Base-by-base conservation (phyloP, 2,329 filamentous ascomycete species). In the Colletotrichum shisoi region DNA sequence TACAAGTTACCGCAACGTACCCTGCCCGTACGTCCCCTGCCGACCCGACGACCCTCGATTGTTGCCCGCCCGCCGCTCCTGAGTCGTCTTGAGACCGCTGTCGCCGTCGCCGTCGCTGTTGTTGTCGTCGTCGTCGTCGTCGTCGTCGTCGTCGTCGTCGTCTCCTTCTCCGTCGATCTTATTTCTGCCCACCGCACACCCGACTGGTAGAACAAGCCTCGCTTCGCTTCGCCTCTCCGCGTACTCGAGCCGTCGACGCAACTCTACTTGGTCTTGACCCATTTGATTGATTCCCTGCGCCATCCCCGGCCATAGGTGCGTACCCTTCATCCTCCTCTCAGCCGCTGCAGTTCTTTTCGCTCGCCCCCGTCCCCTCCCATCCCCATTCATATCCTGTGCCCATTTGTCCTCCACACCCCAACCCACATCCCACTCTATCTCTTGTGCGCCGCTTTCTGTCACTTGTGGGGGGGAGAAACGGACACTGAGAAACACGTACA, bases 351-450 rank as follows among this genome's bases (percentile, higher is more conserved):
- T 66, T 65, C 61, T 58, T 21, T 39, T 59, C 34, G n/a, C 45
- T 49, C 21, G 15, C 57, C 57, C 31, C 45, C 57, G n/a, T 58
- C 31, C 34, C 44, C 45, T 48, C 44, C 51, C 24, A 46, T 64
- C 56, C 65, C 49, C 61, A 60, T 68, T 42, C 56, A 49, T 37
- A 56, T 68, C 44, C 61, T 68, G 61, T 68, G 61, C 56, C 61
- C 52, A 64, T 68, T 64, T 45, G 65, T 56, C 65, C 65, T 64
- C 65, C 65, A 68, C 65, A 54, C 48, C 60, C 53, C 49, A 68
- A 54, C 56, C 65, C 65, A 68, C 65, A 59, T 68, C 61, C 61
- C 56, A 68, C 65, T 68, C 61, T 56, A 65, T 65, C 65, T 68
- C 54, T 64, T 56, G 54, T 64, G 65, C 65, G 54, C 44, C 49